Evolutionary conservation across 2,329 filamentous ascomycete species (phyloP), one percentile per base, ranked within the genome.

Genomic region (Colletotrichum costaricense): DNA sequence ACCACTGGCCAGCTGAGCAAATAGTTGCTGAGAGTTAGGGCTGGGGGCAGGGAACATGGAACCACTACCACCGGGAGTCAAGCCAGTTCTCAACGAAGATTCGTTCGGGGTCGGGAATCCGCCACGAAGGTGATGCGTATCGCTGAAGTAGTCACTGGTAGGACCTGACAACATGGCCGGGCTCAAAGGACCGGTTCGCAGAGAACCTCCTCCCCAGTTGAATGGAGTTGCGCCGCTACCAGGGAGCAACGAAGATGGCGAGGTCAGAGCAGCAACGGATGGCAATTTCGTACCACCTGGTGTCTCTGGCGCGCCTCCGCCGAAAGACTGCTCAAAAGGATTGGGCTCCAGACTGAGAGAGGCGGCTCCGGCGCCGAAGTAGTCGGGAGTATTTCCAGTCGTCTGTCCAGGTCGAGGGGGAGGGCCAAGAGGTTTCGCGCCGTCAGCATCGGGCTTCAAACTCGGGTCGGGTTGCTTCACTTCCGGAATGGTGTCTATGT

Each of bases 81-180:
- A 85, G 69, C 97, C 97, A 73, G 95, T 97, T 74, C 97, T 90
- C 65, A 98, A 86, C 3, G 95, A 97, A 8, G 96, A 98, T 84
- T 99, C 97, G 90, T 98, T 98, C 1, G 96, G 96, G 4, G 97
- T 98, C 5, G 95, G 94, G 80, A 98, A 98, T 67, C 94, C 94
- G 78, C 95, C 92, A 76, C 94, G 91, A 75, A 97, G 87, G 73
- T 90, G 93, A 80, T 93, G 91, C 22, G 92, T 92, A 79, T 97
- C 95, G 77, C 90, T 90, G 81, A 98, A 98, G 84, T 98, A 98
- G 81, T 98, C 95, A 81, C 90, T 93, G 49, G 89, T 85, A 49
- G 93, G 97, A 28, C 95, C 97, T 59, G 95, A 94, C 69, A 99
- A 92, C 95, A 99, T 98, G 76, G 96, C 97, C 85, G 97, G 97